Conservation (phyloP, 208 protist species). For the Trichomonas tenax region DNA sequence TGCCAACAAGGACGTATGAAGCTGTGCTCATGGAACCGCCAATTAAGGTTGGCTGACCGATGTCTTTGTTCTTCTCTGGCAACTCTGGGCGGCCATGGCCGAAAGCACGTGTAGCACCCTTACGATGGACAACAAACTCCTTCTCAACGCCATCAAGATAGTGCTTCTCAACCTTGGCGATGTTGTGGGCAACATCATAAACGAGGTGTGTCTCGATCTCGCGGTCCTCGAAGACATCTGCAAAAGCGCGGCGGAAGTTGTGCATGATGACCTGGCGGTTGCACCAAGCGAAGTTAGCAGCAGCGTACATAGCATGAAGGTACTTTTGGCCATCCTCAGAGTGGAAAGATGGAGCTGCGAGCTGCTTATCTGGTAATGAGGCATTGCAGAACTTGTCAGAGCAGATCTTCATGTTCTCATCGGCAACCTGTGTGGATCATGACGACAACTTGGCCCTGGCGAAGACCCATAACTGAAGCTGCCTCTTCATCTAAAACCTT, state of each 20-base stretch:
- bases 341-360: constrained; percentile 56
- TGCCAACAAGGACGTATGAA: constrained; percentile 61
- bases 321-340: constrained; percentile 57
- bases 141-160: constrained; percentile 50
- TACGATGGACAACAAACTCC: constrained; percentile 62
- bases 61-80: constrained; percentile 57
- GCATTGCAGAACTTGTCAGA: constrained; percentile 36
- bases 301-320: constrained; percentile 53
- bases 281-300: constrained; percentile 64
- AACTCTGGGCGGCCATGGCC: constrained; percentile 59
- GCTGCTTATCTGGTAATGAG: constrained; percentile 57
- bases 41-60: constrained; percentile 64
- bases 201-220: no score
- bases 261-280: constrained; percentile 60
- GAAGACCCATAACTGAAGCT: constrained; percentile 56
- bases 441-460: constrained; percentile 52
- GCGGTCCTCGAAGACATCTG: constrained; percentile 59
- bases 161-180: constrained; percentile 38
- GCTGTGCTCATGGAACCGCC: constrained; percentile 67
- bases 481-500: constrained; percentile 57
- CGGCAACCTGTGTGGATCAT: constrained; percentile 63
- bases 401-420: constrained; percentile 32
- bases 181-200: no score
- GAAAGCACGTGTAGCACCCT: constrained; percentile 66
- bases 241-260: constrained; percentile 47